A percentile compares a stretch with the other conserved stretches of the same genome.
Evolutionary conservation across 2,329 filamentous ascomycete genomes (phyloP).

Genomic region (Colletotrichum gigasporum): DNA sequence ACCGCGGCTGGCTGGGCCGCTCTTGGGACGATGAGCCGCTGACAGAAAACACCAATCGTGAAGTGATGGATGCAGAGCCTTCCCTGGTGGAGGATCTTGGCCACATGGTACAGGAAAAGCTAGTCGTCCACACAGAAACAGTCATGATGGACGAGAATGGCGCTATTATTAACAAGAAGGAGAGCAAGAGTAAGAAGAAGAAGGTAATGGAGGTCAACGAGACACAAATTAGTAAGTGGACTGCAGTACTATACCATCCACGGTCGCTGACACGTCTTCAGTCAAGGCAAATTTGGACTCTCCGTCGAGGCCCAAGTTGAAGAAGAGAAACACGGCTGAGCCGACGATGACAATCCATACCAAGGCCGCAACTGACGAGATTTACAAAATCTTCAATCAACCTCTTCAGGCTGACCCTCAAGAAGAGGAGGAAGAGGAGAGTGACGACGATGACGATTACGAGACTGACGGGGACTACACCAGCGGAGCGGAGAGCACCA

Average conservation of each 20-base stretch:
- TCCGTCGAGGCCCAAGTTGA: constrained; percentile 84
- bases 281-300: constrained; percentile 95
- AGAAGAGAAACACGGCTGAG: constrained; percentile 78
- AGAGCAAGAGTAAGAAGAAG: constrained; percentile 71
- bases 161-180: constrained; percentile 54
- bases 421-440: constrained; percentile 48
- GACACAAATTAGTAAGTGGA: constrained; percentile 86
- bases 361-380: constrained; percentile 93
- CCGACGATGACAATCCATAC: constrained; percentile 99
- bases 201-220: constrained; percentile 89
- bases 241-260: not conserved
- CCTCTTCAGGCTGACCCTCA: constrained; percentile 63
- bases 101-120: constrained; percentile 44
- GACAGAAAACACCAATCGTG: constrained; percentile 20
- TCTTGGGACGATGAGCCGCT: constrained; percentile 55
- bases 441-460: constrained; percentile 72
- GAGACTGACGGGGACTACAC: constrained; percentile 82
- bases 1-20: constrained; percentile 73
- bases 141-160: constrained; percentile 69
- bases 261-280: constrained; percentile 50
- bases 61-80: constrained; percentile 20
- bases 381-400: constrained; percentile 96
- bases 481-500: constrained; percentile 85
- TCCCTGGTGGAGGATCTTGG: constrained; percentile 33
- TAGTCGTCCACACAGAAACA: constrained; percentile 55